phyloP scores from a whole-genome alignment of 331 rosid species.

The Dryas integrifolia region DNA sequence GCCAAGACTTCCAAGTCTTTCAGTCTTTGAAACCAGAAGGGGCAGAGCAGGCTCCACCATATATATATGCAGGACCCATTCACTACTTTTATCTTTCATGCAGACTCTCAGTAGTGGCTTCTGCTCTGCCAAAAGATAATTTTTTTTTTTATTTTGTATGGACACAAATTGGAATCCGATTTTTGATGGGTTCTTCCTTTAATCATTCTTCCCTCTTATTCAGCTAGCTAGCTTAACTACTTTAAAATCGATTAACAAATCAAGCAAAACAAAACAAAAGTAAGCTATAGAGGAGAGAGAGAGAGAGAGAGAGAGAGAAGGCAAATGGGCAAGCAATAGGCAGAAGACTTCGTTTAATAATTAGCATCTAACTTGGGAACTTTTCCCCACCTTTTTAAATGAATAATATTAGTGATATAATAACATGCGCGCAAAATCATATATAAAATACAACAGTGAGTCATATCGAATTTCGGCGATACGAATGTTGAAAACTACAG shows the following conservation, averaged over 20 bases:
- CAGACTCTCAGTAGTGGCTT: slow-evolving; percentile 37
- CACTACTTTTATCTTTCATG: slow-evolving; percentile 45
- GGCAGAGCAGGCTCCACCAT: background rate
- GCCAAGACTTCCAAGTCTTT: slow-evolving; percentile 33
- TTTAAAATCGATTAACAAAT: slow-evolving; percentile 18
- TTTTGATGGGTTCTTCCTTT: slow-evolving; percentile 63
- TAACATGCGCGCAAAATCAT: slow-evolving; percentile 20
- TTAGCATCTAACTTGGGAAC: slow-evolving; percentile 7
- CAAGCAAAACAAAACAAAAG: slow-evolving; percentile 24
- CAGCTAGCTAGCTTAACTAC: slow-evolving; percentile 14
- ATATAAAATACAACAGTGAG: slow-evolving; percentile 35
- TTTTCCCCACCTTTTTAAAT: slow-evolving; percentile 14
- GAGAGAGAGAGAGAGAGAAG: too few relatives aligned
- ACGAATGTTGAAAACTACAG: slow-evolving; percentile 71
- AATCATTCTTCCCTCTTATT: slow-evolving; percentile 51
- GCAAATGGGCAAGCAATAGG: too few relatives aligned
- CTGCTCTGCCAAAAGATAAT: slow-evolving; percentile 38
- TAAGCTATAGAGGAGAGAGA: background rate
- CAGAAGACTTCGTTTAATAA: background rate
- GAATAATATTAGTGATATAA: slow-evolving; percentile 28
- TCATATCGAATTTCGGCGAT: slow-evolving; percentile 61
- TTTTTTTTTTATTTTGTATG: slow-evolving; percentile 33
- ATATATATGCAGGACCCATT: slow-evolving; percentile 46
- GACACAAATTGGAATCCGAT: slow-evolving; percentile 77
- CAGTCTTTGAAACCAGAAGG: slow-evolving; percentile 40